Conservation (phyloP, 805 yeast species). For the Candida xyloterini region DNA sequence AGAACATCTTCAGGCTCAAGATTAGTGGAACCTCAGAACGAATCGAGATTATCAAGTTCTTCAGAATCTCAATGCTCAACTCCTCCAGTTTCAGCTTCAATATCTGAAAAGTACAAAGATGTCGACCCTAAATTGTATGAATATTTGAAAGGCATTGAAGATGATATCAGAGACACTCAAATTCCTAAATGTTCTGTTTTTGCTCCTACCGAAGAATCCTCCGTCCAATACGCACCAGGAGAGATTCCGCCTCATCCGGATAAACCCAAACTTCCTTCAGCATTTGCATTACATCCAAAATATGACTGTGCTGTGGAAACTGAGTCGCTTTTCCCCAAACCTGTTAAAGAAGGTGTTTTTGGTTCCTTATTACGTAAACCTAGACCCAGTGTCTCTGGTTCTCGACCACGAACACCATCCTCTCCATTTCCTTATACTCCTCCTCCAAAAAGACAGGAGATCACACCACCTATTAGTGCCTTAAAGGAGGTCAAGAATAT, state of each 20-base stretch:
- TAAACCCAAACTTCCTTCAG: slow-evolving; percentile 46
- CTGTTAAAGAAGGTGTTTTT: slow-evolving; percentile 24
- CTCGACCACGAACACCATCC: slow-evolving; percentile 12
- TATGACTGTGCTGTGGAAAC: slow-evolving; percentile 27
- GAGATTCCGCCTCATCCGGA: slow-evolving; percentile 54
- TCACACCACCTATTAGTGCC: slow-evolving; percentile 29
- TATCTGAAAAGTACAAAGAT: slow-evolving; percentile 23
- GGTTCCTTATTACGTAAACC: slow-evolving; percentile 32
- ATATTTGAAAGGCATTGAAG: slow-evolving; percentile 38
- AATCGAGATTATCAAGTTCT: background rate
- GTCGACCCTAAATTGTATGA: slow-evolving; percentile 46
- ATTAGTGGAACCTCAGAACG: background rate
- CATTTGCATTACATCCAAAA: slow-evolving; percentile 35
- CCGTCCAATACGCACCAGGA: slow-evolving; percentile 34
- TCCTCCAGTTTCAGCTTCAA: background rate
- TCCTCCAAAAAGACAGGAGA: slow-evolving; percentile 30
- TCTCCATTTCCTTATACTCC: slow-evolving; percentile 20
- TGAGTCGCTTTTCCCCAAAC: slow-evolving; percentile 20
- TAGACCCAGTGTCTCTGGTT: slow-evolving; percentile 21
- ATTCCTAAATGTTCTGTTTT: slow-evolving; percentile 19
- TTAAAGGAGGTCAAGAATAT: slow-evolving; percentile 36
- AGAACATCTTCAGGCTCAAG: slow-evolving; percentile 7
- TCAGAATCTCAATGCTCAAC: background rate
- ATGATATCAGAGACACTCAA: background rate
- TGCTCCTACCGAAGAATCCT: slow-evolving; percentile 24